Evolutionary conservation across 345 rosid genomes (phyloP), one percentile per base, ranked within the genome.

Genomic region (Eucalyptus shirleyi): DNA sequence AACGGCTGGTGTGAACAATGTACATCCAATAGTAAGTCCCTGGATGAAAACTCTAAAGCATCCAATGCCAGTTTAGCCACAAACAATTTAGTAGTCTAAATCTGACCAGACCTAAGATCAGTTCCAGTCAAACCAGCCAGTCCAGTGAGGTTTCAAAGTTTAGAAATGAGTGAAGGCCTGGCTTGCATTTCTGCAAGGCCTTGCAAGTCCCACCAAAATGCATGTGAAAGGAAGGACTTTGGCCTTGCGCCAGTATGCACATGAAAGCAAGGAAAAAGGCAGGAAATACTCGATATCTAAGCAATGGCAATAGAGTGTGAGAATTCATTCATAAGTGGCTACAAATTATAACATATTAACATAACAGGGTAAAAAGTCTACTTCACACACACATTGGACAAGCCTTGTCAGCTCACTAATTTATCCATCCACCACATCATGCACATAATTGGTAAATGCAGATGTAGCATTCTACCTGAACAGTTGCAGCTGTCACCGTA

Each of bases 401-500:
- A 72, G 45, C 82, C 45, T 72, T 72, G 45, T 67, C 18, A 32
- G 80, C 42, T 45, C 82, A 72, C 45, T 34, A 72, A 72, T 37
- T 72, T 19, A 72, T 34, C 13, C 82, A 72, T 69, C 42, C 19
- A 69, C 80, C 42, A 69, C 42, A 69, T 37, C 82, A 72, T 72
- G 82, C 82, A 19, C 82, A 72, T 40, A 50, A 26, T 88, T 34
- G 11, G 86, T 45, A 65, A 51, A n/a, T 60, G 17, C 21, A 88
- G n/a, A 50, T n/a, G 60, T 37, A 88, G 56, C 86, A 65, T 45
- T 69, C 60, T 88, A 98, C 99, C 99, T 97, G 99, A 88, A 98
- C 98, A 92, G 96, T 97, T 47, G 99, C 99, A 90, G 99, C 99
- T 51, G 99, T 98, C 88, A 98, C 98, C 1, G 91, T 96, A 91